phyloP scores from a whole-genome alignment of 768 basidiomycete genomes.

The Mycena rebaudengoi region DNA sequence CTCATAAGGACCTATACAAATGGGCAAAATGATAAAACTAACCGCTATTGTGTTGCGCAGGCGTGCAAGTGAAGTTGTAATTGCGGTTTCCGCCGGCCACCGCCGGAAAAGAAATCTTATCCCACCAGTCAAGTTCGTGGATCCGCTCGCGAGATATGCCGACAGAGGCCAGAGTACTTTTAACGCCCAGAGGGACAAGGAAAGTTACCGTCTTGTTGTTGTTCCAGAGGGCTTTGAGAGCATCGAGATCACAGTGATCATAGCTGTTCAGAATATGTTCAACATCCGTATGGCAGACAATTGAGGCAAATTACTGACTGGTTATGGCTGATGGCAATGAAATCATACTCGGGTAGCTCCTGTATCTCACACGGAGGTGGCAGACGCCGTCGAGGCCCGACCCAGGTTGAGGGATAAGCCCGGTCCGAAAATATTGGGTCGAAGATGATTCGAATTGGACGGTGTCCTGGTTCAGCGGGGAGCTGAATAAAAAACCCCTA shows the following conservation, averaged over 20 bases:
- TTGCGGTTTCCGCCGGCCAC: not conserved
- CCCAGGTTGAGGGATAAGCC: slow-evolving; percentile 37
- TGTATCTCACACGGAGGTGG: slow-evolving; percentile 46
- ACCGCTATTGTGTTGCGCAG: slow-evolving; percentile 55
- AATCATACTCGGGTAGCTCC: slow-evolving; percentile 48
- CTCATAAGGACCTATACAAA: not conserved
- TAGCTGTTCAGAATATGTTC: slow-evolving; percentile 36
- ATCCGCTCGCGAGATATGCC: slow-evolving; percentile 43
- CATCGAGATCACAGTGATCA: slow-evolving; percentile 51
- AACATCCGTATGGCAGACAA: not conserved
- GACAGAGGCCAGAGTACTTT: slow-evolving; percentile 18
- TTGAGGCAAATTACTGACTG: slow-evolving; percentile 41
- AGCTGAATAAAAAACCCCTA: slow-evolving; percentile 41
- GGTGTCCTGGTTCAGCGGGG: slow-evolving; percentile 19
- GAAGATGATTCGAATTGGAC: slow-evolving; percentile 44
- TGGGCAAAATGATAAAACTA: not conserved
- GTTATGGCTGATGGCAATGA: slow-evolving; percentile 51
- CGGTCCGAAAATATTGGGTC: slow-evolving; percentile 51
- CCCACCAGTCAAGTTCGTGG: slow-evolving; percentile 53
- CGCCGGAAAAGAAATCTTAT: slow-evolving; percentile 33
- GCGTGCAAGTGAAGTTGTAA: slow-evolving; percentile 43
- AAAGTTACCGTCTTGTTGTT: slow-evolving; percentile 38
- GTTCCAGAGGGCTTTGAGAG: slow-evolving; percentile 31
- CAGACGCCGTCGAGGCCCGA: slow-evolving; percentile 41
- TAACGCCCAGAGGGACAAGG: slow-evolving; percentile 49